phyloP scores from a whole-genome alignment of 2,329 filamentous ascomycete genomes.

The Cytospora piceae region DNA sequence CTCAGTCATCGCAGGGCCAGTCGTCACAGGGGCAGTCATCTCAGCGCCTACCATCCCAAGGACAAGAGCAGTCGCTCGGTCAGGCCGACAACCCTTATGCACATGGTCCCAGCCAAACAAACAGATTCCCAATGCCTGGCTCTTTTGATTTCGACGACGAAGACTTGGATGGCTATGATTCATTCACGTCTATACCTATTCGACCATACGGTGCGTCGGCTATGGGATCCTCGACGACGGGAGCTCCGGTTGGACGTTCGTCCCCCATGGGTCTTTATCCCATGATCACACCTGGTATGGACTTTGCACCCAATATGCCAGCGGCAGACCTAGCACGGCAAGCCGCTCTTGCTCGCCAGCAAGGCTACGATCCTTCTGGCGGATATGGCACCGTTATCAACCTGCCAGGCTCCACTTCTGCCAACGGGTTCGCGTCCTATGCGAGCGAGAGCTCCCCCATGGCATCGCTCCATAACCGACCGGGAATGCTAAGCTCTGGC shows the following conservation, averaged over 20 bases:
- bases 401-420: not conserved
- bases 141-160: constrained; percentile 6
- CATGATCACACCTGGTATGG: constrained; percentile 14
- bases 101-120: constrained; percentile 13
- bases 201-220: constrained; percentile 6
- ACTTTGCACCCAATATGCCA: constrained; percentile 22
- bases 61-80: constrained; percentile 1
- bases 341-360: constrained; percentile 30
- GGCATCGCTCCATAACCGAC: constrained; percentile 22
- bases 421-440: constrained; percentile 10
- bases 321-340: constrained; percentile 33
- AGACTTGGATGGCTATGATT: constrained; percentile 1
- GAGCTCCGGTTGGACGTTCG: not conserved
- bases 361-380: constrained; percentile 18
- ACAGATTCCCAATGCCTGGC: constrained; percentile 6
- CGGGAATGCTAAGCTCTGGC: constrained; percentile 32
- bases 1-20: constrained; percentile 7
- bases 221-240: constrained; percentile 3
- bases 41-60: constrained; percentile 5
- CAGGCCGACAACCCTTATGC: not conserved
- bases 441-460: not conserved
- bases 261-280: constrained; percentile 16
- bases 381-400: constrained; percentile 5
- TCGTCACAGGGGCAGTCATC: constrained; percentile 6
- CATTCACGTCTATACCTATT: not conserved